phyloP scores from a whole-genome alignment of 139 green algal species.

The Yamagishiella unicocca region DNA sequence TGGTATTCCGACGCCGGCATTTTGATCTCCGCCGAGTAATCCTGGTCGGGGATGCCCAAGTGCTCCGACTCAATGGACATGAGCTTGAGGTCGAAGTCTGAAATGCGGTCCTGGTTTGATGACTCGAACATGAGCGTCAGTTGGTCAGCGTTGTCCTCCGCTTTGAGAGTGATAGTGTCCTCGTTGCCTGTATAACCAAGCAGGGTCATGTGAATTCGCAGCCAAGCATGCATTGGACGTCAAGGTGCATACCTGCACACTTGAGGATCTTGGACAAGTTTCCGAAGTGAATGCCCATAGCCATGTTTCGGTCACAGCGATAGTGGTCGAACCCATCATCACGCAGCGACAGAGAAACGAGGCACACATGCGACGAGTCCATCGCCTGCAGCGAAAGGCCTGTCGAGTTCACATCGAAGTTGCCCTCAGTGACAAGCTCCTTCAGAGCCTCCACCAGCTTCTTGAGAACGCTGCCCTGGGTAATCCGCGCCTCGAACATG shows the following conservation, averaged over 20 bases:
- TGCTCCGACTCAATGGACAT: conserved; percentile 99
- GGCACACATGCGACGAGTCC: conserved; percentile 97
- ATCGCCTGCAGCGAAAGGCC: conserved; percentile 94
- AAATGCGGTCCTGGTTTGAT: conserved; percentile 61
- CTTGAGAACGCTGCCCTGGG: conserved; percentile 84
- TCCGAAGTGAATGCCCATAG: conserved; percentile 94
- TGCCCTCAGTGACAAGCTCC: conserved; percentile 97
- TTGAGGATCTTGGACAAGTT: conserved; percentile 99
- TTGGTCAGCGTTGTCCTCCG: conserved; percentile 92
- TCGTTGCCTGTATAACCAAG: conserved; percentile 77
- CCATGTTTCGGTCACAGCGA: conserved; percentile 92
- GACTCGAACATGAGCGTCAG: conserved; percentile 98
- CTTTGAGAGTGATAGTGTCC: conserved; percentile 98
- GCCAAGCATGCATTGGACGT: not conserved
- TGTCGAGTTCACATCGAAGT: conserved; percentile 94
- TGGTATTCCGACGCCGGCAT: conserved; percentile 90
- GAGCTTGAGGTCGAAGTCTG: conserved; percentile 98
- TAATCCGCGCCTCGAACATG: conserved; percentile 87
- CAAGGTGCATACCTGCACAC: conserved; percentile 78
- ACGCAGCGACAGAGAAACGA: conserved; percentile 88
- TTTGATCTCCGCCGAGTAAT: conserved; percentile 84
- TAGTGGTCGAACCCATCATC: conserved; percentile 98
- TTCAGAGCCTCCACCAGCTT: conserved; percentile 98
- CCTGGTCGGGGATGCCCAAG: conserved; percentile 96
- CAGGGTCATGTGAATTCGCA: not conserved